Evolutionary conservation across 225 moss, liverwort and hornwort genomes (phyloP).

Genomic region (Takakia lepidozioides): DNA sequence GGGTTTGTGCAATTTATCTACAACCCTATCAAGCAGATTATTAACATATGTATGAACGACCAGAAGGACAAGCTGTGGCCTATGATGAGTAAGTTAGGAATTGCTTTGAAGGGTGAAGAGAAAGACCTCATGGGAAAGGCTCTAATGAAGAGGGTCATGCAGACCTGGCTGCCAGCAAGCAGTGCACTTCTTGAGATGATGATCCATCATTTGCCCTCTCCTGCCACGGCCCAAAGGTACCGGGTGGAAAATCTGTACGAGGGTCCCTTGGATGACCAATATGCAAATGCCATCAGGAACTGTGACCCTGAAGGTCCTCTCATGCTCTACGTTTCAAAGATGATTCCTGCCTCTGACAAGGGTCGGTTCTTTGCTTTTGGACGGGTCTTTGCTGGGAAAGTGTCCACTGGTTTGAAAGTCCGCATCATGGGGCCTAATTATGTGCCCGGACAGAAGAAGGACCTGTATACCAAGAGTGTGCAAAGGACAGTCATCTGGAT

Average conservation of each 20-base stretch:
- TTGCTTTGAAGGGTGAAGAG: slow-evolving; percentile 7
- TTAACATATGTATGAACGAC: slow-evolving; percentile 9
- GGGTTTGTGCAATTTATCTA: slow-evolving; percentile 27
- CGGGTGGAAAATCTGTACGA: slow-evolving; percentile 65
- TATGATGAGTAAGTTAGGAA: slow-evolving; percentile 3
- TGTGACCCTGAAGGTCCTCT: slow-evolving; percentile 49
- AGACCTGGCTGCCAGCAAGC: slow-evolving; percentile 30
- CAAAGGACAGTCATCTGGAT: too few relatives aligned
- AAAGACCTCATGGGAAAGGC: slow-evolving; percentile 10
- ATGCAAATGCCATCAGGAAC: slow-evolving; percentile 51
- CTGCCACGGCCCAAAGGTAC: slow-evolving; percentile 40
- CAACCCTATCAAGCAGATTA: slow-evolving; percentile 18
- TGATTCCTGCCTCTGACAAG: slow-evolving; percentile 60
- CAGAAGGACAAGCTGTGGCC: slow-evolving; percentile 9
- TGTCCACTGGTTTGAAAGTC: slow-evolving; percentile 50
- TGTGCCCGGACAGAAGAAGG: too few relatives aligned
- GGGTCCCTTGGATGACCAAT: slow-evolving; percentile 53
- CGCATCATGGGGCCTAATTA: slow-evolving; percentile 59
- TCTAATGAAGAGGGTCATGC: slow-evolving; percentile 39
- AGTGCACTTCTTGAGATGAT: slow-evolving; percentile 58
- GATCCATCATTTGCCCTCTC: slow-evolving; percentile 57
- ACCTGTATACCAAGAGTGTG: too few relatives aligned
- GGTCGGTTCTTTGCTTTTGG: slow-evolving; percentile 58
- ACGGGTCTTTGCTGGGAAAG: slow-evolving; percentile 48
- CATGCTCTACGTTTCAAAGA: slow-evolving; percentile 63